A percentile compares a stretch with the other conserved stretches of the same genome.
These are phyloP conservation scores for Aureobasidium sp. DNA, from an alignment of 2,329 filamentous ascomycete genomes.

Conservation along the genomic window DNA sequence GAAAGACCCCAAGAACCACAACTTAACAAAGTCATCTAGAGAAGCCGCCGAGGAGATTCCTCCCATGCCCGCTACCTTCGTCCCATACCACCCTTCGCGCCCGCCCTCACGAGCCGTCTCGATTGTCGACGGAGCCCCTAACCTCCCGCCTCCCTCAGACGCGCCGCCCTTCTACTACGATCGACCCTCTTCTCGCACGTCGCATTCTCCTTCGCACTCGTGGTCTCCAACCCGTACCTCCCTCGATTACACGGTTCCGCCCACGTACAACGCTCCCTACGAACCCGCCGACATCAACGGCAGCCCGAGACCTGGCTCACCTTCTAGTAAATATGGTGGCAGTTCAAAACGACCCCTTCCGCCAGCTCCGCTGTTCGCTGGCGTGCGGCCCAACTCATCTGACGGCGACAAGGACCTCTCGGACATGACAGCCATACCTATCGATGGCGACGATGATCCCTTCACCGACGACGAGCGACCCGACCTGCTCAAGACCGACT, in stretches of 20 bases:
- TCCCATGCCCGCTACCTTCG: slow-evolving; percentile 16
- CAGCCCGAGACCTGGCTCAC: slow-evolving; percentile 81
- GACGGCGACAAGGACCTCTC: slow-evolving; percentile 35
- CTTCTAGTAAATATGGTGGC: slow-evolving; percentile 79
- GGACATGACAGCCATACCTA: slow-evolving; percentile 65
- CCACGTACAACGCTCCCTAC: slow-evolving; percentile 64
- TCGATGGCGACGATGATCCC: slow-evolving; percentile 58
- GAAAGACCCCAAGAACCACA: not conserved
- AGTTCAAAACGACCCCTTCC: slow-evolving; percentile 82
- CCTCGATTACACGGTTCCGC: slow-evolving; percentile 62
- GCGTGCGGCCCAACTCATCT: slow-evolving; percentile 40
- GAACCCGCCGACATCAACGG: slow-evolving; percentile 87
- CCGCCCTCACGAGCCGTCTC: slow-evolving; percentile 44
- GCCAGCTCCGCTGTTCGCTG: slow-evolving; percentile 76
- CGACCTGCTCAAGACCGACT: slow-evolving; percentile 55
- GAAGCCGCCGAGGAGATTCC: slow-evolving; percentile 16
- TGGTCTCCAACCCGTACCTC: slow-evolving; percentile 50
- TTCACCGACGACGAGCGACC: slow-evolving; percentile 57
- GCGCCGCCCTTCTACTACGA: slow-evolving; percentile 61
- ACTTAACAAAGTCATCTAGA: slow-evolving; percentile 18
- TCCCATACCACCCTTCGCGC: slow-evolving; percentile 35
- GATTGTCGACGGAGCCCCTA: slow-evolving; percentile 44
- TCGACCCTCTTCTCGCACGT: slow-evolving; percentile 45
- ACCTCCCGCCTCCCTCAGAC: slow-evolving; percentile 49
- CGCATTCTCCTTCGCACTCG: slow-evolving; percentile 46